phyloP scores from a whole-genome alignment of 2,329 filamentous ascomycete genomes.

The Penicillium rolfsii region DNA sequence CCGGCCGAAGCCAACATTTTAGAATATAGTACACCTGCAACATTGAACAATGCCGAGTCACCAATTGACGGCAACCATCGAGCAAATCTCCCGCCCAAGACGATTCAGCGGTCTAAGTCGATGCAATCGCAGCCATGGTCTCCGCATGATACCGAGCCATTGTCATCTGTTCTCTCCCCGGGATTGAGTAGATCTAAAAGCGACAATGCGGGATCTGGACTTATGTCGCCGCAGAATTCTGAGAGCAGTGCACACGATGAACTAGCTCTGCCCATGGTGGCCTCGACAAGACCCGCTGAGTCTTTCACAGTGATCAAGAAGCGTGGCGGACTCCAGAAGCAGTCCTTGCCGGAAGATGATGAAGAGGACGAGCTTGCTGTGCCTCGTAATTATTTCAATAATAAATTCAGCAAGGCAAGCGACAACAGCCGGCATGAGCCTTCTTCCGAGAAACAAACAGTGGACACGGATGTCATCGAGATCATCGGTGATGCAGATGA shows the following conservation, averaged over 20 bases:
- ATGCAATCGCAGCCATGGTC: slow-evolving; percentile 35
- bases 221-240: slow-evolving; percentile 23
- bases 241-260: slow-evolving; percentile 33
- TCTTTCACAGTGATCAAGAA: slow-evolving; percentile 32
- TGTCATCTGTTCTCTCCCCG: slow-evolving; percentile 40
- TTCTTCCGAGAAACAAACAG: slow-evolving; percentile 20
- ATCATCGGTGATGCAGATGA: slow-evolving; percentile 6
- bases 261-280: slow-evolving; percentile 30
- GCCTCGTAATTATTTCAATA: slow-evolving; percentile 8
- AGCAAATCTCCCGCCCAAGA: slow-evolving; percentile 17
- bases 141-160: slow-evolving; percentile 46
- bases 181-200: slow-evolving; percentile 31
- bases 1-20: slow-evolving; percentile 6
- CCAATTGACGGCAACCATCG: neutral
- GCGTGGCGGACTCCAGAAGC: slow-evolving; percentile 38
- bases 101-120: slow-evolving; percentile 30
- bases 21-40: slow-evolving; percentile 18
- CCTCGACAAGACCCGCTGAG: slow-evolving; percentile 29
- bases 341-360: slow-evolving; percentile 27
- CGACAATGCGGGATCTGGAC: slow-evolving; percentile 20
- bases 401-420: slow-evolving; percentile 11
- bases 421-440: slow-evolving; percentile 28
- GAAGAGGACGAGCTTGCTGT: slow-evolving; percentile 36
- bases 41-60: slow-evolving; percentile 8
- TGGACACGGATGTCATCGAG: neutral